Base-by-base conservation (phyloP, 2,329 filamentous ascomycete genomes). In the Fusarium mangiferae region DNA sequence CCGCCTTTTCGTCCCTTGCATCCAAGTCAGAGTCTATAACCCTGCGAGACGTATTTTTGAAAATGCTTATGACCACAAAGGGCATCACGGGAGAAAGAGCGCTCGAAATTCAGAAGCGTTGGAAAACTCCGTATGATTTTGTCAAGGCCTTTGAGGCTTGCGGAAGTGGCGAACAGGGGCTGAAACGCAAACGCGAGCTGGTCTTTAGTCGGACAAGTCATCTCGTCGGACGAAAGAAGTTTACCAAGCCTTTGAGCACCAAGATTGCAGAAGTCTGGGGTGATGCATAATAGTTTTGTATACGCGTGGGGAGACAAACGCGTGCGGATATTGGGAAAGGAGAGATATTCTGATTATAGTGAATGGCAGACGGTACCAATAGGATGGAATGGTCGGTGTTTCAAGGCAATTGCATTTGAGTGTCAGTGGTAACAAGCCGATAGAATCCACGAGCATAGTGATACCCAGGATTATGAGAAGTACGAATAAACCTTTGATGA, bases 31-130 rank as follows among this genome's bases (percentile, higher is more conserved):
- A 93, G 59, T 88, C 88, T 66, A 88, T 94, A 75, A 93, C 93
- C 0, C 83, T 96, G 15, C 86, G 92, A 62, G 94, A 96, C 76
- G 81, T 95, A 1, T 96, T 90, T 75, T 83, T 96, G 33, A 95
- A 95, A 81, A 96, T 96, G 93, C 87, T 96, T 54, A 95, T 96
- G 93, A 94, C 92, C 72, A 94, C 89, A 4, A 88, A 88, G 62
- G 92, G 93, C 4, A 85, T 96, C 18, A 93, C 92, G 2, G 92
- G 92, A 7, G 93, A 95, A 75, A 94, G 93, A 77, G 94, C 94
- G 0, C 81, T 95, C 10, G 93, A 94, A 81, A 94, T 96, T 18
- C 93, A 96, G 78, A 91, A 90, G 74, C 84, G 87, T n/a, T 96
- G 93, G 92, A 89, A 87, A 73, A 96, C 93, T 5, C 94, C 94